A percentile compares a stretch with the other conserved stretches of the same genome.
These are phyloP conservation scores for Bonia amplexicaulis DNA, from an alignment of 176 grass and related monocot genomes.

Conservation along the genomic window DNA sequence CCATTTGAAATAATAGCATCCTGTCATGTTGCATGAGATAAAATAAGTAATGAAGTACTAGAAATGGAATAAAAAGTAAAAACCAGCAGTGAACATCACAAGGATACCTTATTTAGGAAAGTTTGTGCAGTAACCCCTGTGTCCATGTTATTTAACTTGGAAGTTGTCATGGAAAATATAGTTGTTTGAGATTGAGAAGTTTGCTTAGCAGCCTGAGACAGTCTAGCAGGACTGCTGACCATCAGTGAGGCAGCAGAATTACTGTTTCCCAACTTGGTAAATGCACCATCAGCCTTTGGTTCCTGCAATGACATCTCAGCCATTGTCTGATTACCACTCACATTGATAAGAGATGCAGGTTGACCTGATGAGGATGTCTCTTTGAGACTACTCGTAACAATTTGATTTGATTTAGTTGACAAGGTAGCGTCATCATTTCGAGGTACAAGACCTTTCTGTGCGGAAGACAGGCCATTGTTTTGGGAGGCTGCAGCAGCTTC, in stretches of 20 bases:
- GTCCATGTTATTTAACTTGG: background rate
- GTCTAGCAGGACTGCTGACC: background rate
- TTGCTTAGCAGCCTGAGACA: background rate
- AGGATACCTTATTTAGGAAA: conserved; percentile 22
- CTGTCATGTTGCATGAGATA: conserved; percentile 12
- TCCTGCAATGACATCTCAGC: background rate
- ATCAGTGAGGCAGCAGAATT: background rate
- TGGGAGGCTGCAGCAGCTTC: conserved; percentile 7
- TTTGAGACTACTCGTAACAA: background rate
- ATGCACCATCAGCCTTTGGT: background rate
- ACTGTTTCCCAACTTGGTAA: background rate
- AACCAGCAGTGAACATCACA: background rate
- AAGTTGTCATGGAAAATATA: conserved; percentile 6
- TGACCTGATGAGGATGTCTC: background rate
- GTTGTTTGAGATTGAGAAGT: conserved; percentile 20
- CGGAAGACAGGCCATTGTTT: background rate
- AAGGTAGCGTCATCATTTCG: background rate
- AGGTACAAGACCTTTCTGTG: conserved; percentile 11
- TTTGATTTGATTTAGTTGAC: conserved; percentile 17
- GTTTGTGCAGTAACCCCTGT: background rate
- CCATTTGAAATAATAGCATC: conserved; percentile 30
- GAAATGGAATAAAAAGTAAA: background rate
- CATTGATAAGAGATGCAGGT: background rate
- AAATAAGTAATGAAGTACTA: background rate
- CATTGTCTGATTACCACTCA: conserved; percentile 15